phyloP scores from a whole-genome alignment of 163 green algal species.

The Prototheca cutis region DNA sequence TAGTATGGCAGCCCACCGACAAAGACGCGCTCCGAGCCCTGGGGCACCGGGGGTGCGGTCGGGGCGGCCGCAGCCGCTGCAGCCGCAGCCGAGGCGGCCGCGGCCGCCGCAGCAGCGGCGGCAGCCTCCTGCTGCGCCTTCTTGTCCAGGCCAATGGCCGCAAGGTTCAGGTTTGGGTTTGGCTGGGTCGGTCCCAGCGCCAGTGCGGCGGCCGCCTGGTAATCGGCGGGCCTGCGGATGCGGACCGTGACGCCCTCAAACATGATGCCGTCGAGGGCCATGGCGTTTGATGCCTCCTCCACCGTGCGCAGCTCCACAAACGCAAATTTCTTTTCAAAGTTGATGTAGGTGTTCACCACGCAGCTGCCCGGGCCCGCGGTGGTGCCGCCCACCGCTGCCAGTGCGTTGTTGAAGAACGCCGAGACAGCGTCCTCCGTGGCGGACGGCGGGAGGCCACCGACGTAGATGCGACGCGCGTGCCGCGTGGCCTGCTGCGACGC shows the following conservation, averaged over 20 bases:
- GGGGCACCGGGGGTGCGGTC: background rate
- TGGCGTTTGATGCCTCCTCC: constrained; percentile 91
- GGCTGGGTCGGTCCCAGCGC: constrained; percentile 71
- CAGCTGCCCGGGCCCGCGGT: constrained; percentile 55
- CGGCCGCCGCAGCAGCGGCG: background rate
- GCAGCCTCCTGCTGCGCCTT: background rate
- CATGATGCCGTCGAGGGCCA: constrained; percentile 96
- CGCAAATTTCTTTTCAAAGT: constrained; percentile 96
- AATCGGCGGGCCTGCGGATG: constrained; percentile 90
- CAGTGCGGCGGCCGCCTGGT: constrained; percentile 74
- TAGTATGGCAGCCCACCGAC: constrained; percentile 97
- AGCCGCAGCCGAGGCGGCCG: background rate
- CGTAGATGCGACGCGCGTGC: constrained; percentile 86
- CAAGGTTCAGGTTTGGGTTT: constrained; percentile 84
- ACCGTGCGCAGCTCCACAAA: constrained; percentile 97
- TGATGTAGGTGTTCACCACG: constrained; percentile 97
- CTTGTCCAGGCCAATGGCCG: constrained; percentile 70
- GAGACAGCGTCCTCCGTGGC: constrained; percentile 76
- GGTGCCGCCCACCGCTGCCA: constrained; percentile 82
- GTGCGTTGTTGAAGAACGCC: constrained; percentile 83
- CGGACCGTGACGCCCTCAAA: constrained; percentile 88
- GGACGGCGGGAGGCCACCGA: constrained; percentile 80
- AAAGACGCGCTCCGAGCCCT: constrained; percentile 76
- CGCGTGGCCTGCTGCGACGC: constrained; percentile 78
- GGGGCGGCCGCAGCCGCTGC: background rate